phyloP scores from a whole-genome alignment of 768 basidiomycete genomes.

The Porpolomopsis calyptriformis region DNA sequence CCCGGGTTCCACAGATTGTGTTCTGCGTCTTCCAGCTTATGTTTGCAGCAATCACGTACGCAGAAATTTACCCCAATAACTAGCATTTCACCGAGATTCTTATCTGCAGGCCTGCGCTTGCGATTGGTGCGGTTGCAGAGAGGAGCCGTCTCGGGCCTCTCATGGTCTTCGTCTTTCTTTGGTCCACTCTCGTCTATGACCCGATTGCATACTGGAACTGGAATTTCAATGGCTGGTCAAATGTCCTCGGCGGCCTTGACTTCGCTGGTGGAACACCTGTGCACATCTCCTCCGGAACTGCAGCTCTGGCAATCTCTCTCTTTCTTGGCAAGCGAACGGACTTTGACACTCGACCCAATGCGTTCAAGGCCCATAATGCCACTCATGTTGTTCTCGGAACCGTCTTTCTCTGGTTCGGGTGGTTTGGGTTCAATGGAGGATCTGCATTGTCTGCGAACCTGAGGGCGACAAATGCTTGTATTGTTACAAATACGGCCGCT shows the following conservation, averaged over 20 bases:
- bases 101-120: conserved; percentile 60
- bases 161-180: conserved; percentile 82
- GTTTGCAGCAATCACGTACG: conserved; percentile 84
- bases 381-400: conserved; percentile 92
- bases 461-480: conserved; percentile 78
- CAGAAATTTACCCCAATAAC: conserved; percentile 4
- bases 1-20: conserved; percentile 59
- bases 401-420: conserved; percentile 87
- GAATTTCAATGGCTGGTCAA: conserved; percentile 74
- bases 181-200: conserved; percentile 86
- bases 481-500: conserved; percentile 89
- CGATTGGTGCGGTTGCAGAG: conserved; percentile 88
- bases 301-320: conserved; percentile 82
- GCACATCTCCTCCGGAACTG: conserved; percentile 89
- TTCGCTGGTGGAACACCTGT: conserved; percentile 96
- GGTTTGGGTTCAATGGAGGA: conserved; percentile 96
- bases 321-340: conserved; percentile 88
- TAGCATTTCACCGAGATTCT: conserved; percentile 9
- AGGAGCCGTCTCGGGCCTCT: conserved; percentile 77
- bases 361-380: conserved; percentile 91
- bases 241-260: conserved; percentile 71
- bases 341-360: conserved; percentile 81
- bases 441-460: conserved; percentile 83
- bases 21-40: conserved; percentile 84
- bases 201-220: conserved; percentile 97